Conservation (phyloP, 805 yeast species). For the Hanseniaspora nectarophila region DNA sequence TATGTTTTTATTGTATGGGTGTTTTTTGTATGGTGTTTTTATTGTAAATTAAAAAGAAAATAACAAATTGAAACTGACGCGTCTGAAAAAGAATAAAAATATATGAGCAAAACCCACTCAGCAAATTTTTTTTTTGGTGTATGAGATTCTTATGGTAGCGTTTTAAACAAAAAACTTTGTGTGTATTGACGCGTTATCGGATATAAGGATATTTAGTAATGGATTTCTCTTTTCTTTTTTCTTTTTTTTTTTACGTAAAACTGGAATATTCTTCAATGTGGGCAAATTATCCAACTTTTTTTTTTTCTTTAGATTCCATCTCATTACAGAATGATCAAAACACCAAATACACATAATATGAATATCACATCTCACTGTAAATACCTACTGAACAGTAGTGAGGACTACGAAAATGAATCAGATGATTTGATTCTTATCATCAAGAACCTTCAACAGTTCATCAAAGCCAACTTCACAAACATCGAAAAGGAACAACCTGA, state of each 20-base stretch:
- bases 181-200: no score
- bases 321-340: neutral
- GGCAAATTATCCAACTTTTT: no score
- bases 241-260: no score
- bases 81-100: no score
- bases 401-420: conserved; percentile 4
- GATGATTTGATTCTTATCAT: conserved; percentile 1
- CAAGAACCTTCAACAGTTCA: conserved; percentile 29
- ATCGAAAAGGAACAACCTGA: neutral
- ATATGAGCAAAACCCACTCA: no score
- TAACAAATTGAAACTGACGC: neutral
- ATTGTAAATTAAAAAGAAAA: neutral
- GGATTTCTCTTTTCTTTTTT: no score
- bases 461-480: conserved; percentile 60
- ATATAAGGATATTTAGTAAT: no score
- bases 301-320: no score
- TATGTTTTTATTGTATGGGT: neutral
- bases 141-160: no score
- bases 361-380: neutral
- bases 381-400: conserved; percentile 24
- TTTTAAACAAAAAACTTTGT: no score
- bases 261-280: no score
- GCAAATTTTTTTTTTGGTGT: no score
- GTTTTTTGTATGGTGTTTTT: neutral
- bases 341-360: neutral